These are phyloP conservation scores for Phyllosticta paracitricarpa DNA, from an alignment of 2,329 filamentous ascomycete species.

Conservation along the genomic window DNA sequence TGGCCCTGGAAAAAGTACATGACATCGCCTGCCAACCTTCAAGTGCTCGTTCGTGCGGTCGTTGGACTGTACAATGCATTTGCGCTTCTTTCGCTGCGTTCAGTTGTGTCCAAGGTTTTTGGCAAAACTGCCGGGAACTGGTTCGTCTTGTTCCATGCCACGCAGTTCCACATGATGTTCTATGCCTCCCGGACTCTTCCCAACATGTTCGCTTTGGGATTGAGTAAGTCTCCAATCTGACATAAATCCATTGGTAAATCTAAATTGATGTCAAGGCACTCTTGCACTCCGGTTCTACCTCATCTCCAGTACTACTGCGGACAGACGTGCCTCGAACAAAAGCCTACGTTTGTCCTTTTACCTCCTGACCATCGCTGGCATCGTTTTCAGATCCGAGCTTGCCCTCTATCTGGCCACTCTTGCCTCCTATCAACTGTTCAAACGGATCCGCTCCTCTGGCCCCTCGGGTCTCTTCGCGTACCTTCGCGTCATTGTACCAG, in stretches of 20 bases:
- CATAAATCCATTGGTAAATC: neutral
- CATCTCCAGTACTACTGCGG: slow-evolving; percentile 22
- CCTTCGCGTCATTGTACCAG: slow-evolving; percentile 43
- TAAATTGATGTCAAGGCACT: slow-evolving; percentile 43
- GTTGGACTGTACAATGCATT: slow-evolving; percentile 67
- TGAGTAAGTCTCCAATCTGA: slow-evolving; percentile 49
- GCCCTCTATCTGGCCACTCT: slow-evolving; percentile 67
- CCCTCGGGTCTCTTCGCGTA: neutral
- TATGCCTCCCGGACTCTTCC: slow-evolving; percentile 87
- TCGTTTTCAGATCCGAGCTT: slow-evolving; percentile 83
- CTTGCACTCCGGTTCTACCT: slow-evolving; percentile 48
- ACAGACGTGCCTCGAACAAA: slow-evolving; percentile 23
- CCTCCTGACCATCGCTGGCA: slow-evolving; percentile 67
- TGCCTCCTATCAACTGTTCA: slow-evolving; percentile 53
- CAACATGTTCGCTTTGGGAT: slow-evolving; percentile 89
- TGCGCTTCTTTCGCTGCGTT: slow-evolving; percentile 56
- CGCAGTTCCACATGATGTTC: slow-evolving; percentile 87
- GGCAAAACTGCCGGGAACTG: slow-evolving; percentile 62
- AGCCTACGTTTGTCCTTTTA: slow-evolving; percentile 57
- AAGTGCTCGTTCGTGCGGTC: slow-evolving; percentile 57
- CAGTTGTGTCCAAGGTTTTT: slow-evolving; percentile 54
- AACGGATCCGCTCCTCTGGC: slow-evolving; percentile 44
- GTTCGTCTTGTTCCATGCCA: slow-evolving; percentile 68
- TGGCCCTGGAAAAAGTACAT: slow-evolving; percentile 54
- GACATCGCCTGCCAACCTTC: slow-evolving; percentile 45